Evolutionary conservation across 148 eudicot genomes (phyloP), one percentile per base, ranked within the genome.

Genomic region (Cornus controversa): DNA sequence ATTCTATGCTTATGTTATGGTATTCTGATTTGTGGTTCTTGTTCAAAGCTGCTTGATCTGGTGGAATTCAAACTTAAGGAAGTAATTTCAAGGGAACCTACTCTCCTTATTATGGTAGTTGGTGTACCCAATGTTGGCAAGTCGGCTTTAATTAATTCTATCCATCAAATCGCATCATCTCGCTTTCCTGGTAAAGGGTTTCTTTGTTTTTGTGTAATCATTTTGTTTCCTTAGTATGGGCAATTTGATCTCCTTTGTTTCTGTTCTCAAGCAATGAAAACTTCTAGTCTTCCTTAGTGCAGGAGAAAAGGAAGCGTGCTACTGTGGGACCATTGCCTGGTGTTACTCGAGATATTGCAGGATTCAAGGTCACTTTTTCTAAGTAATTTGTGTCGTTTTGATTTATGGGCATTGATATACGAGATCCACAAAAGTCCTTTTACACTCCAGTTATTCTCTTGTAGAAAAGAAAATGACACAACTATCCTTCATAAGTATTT

Each of bases 311-410:
- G 73, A 96, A 96, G 81, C 90, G 93, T 72, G 98, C 98, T 69
- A 92, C 86, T 8, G 99, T 96, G 78, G 99, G 99, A 64, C 99
- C 99, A 67, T 81, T 96, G 83, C 99, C 99, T 82, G 99, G 99
- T 82, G 99, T 96, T 81, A 96, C 99, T 66, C 99, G 90, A 79
- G 99, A 96, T 89, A 96, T 96, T 89, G 97, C 98, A n/a, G 99
- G 99, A 76, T 96, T 75, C 84, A 93, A 92, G 94, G 99, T 93
- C 37, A 71, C 74, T 77, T 37, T 40, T 18, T 3, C 54, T 18
- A 31, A 58, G 15, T 11, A 31, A 22, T 31, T 11, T 58, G 15
- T 6, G 9, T 31, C 54, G 29, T 15, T 26, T 9, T 58, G 37
- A 62, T 67, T 24, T 23, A 40, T 40, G 45, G 45, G 45, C 45